Evolutionary conservation across 2,329 filamentous ascomycete species (phyloP).

Genomic region (Rhinocladiella mackenziei): DNA sequence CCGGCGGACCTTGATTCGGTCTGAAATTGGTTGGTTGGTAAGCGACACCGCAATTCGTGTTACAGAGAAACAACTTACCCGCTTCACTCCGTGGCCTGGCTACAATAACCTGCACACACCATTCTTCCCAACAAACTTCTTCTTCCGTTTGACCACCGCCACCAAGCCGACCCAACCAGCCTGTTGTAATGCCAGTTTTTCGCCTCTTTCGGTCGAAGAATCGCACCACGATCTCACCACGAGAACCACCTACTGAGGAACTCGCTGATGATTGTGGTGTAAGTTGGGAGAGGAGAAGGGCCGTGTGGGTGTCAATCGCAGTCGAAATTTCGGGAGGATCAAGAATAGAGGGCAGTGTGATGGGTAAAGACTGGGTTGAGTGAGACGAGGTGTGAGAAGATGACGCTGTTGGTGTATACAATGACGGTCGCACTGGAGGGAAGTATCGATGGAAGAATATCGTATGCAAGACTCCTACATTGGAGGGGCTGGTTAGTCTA

Average conservation of each 20-base stretch:
- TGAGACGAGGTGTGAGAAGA: conserved; percentile 21
- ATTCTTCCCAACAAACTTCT: conserved; percentile 94
- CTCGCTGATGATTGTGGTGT: conserved; percentile 52
- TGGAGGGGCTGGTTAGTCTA: conserved; percentile 16
- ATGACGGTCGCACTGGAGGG: conserved; percentile 74
- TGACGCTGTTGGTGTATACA: conserved; percentile 48
- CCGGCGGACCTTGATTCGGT: conserved; percentile 80
- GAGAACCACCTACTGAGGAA: conserved; percentile 54
- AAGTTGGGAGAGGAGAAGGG: conserved; percentile 73
- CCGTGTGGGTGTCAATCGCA: conserved; percentile 83
- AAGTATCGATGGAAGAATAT: conserved; percentile 99
- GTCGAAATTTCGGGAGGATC: conserved; percentile 81
- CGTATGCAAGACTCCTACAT: conserved; percentile 79
- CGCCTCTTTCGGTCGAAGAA: conserved; percentile 91
- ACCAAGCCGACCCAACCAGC: conserved; percentile 33
- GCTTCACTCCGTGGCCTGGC: conserved; percentile 84
- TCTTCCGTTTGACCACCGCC: conserved; percentile 64
- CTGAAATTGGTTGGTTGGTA: conserved; percentile 42
- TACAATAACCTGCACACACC: conserved; percentile 90
- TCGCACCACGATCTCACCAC: conserved; percentile 78
- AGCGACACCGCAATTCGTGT: conserved; percentile 4
- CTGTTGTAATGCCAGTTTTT: conserved; percentile 70
- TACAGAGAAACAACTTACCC: conserved; percentile 53
- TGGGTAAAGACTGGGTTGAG: conserved; percentile 48
- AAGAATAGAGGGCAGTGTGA: conserved; percentile 83